A percentile compares a stretch with the other conserved stretches of the same genome.
phyloP scores from a whole-genome alignment of 345 rosid genomes.

The Erucastrum elatum region DNA sequence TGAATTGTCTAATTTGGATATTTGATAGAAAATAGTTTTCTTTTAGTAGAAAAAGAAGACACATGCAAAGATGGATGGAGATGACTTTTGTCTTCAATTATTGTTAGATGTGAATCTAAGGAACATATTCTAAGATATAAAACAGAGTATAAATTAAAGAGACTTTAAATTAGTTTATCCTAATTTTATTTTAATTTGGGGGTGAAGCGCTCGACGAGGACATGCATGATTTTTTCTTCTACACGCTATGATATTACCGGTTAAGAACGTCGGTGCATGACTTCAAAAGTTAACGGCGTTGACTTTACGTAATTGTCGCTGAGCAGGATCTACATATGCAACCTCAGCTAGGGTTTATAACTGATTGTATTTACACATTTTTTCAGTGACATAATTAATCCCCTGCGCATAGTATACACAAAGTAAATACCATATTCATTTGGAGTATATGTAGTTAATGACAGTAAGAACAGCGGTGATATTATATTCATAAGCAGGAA shows the following conservation, averaged over 20 bases:
- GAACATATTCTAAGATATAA: not conserved
- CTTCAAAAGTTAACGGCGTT: not conserved
- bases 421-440: not conserved
- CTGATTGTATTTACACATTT: not conserved
- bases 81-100: not conserved
- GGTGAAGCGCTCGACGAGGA: slow-evolving; percentile 7
- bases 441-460: slow-evolving; percentile 3
- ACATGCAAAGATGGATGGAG: slow-evolving; percentile 4
- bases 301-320: slow-evolving; percentile 1
- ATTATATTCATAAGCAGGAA: slow-evolving; percentile 6
- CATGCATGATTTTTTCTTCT: slow-evolving; percentile 3
- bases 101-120: not conserved
- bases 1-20: not conserved
- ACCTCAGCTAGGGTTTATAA: not conserved
- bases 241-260: not conserved
- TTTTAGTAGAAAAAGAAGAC: not conserved
- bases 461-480: not conserved
- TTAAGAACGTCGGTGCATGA: slow-evolving; percentile 17
- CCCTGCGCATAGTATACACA: not conserved
- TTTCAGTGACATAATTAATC: not conserved
- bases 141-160: not conserved
- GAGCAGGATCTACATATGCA: not conserved
- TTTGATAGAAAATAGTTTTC: too few relatives aligned
- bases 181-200: not conserved
- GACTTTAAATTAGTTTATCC: not conserved